A percentile compares a stretch with the other conserved stretches of the same genome.
Evolutionary conservation across 352 stramenopile species (phyloP).

Genomic region (Saprolegnia diclina): DNA sequence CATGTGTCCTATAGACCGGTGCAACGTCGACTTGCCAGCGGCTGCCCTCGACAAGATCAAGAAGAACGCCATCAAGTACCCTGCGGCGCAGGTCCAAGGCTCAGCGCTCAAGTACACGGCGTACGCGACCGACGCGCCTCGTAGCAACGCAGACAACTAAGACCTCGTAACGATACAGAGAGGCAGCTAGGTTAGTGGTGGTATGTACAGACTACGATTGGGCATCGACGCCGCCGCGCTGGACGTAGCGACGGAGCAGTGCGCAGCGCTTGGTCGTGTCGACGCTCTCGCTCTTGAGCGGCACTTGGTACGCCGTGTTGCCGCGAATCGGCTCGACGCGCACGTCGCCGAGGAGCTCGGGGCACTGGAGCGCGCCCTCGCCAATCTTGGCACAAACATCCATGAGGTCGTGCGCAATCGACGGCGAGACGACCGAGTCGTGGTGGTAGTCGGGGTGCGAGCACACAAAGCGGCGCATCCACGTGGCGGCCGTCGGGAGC

Average conservation of each 20-base stretch:
- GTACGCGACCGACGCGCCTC: background rate
- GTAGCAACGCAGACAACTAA: background rate
- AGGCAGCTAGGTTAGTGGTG: background rate
- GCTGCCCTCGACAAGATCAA: constrained; percentile 91
- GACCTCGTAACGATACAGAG: background rate
- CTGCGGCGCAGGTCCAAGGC: constrained; percentile 35
- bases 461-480: constrained; percentile 94
- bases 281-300: constrained; percentile 86
- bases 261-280: constrained; percentile 62
- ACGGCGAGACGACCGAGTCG: constrained; percentile 87
- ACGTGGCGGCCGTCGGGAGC: constrained; percentile 94
- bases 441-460: constrained; percentile 93
- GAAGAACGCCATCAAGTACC: constrained; percentile 85
- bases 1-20: constrained; percentile 49
- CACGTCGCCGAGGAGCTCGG: constrained; percentile 90
- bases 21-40: constrained; percentile 82
- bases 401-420: constrained; percentile 91
- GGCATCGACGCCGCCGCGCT: constrained; percentile 10
- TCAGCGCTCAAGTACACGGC: constrained; percentile 22
- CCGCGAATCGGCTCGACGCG: constrained; percentile 89
- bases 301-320: constrained; percentile 88
- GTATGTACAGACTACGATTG: background rate
- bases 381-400: constrained; percentile 94
- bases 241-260: constrained; percentile 41
- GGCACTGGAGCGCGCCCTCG: constrained; percentile 86